phyloP scores from a whole-genome alignment of 257 asterid species.

The Jasminum sambac region DNA sequence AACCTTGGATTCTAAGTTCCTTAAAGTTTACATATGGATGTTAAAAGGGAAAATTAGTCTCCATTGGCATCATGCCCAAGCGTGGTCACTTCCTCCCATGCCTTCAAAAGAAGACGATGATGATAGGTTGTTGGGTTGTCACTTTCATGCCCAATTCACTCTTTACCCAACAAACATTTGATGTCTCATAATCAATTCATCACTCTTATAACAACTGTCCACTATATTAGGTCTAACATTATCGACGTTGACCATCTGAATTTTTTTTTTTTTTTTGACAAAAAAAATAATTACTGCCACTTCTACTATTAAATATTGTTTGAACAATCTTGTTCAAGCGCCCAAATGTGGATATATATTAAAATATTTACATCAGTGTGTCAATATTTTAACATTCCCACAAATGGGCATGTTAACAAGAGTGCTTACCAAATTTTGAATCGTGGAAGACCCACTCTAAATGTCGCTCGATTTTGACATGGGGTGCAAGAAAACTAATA shows the following conservation, averaged over 20 bases:
- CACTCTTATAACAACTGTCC: not conserved
- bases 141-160: conserved; percentile 27
- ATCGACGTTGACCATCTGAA: not conserved
- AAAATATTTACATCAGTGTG: too few relatives aligned
- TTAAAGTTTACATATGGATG: conserved; percentile 15
- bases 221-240: not conserved
- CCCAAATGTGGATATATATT: too few relatives aligned
- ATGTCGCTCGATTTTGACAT: not conserved
- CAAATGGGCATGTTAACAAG: too few relatives aligned
- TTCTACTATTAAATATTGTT: too few relatives aligned
- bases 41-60: not conserved
- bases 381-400: too few relatives aligned
- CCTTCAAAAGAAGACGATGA: conserved; percentile 24
- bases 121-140: conserved; percentile 33
- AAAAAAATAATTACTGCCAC: too few relatives aligned
- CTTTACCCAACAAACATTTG: not conserved
- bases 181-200: conserved; percentile 1
- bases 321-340: too few relatives aligned
- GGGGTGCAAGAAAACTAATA: not conserved
- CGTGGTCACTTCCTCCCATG: conserved; percentile 26
- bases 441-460: not conserved
- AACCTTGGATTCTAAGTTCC: conserved; percentile 2
- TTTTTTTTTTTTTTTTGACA: not conserved
- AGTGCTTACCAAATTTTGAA: too few relatives aligned
- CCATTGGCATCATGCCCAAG: conserved; percentile 2